These are phyloP conservation scores for Clavaria fumosa DNA, from an alignment of 768 basidiomycete genomes.

Conservation along the genomic window DNA sequence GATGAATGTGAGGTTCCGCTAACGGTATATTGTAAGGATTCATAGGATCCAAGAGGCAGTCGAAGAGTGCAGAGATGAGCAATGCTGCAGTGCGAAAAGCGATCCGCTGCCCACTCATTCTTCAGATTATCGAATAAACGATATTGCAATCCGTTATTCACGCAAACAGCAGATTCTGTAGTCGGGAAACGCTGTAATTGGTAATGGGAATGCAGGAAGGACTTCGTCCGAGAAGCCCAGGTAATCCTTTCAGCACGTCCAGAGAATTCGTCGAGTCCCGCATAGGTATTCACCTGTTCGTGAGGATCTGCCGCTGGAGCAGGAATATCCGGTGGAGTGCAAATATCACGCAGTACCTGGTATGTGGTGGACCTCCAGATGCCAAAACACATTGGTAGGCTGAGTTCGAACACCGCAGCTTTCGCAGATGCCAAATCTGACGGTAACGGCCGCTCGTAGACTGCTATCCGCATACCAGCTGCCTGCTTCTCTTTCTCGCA, in stretches of 20 bases:
- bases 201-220: slow-evolving; percentile 21
- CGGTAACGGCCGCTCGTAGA: slow-evolving; percentile 36
- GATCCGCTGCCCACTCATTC: slow-evolving; percentile 7
- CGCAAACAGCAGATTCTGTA: slow-evolving; percentile 9
- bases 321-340: slow-evolving; percentile 8
- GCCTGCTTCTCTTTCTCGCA: slow-evolving; percentile 15
- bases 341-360: slow-evolving; percentile 23
- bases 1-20: slow-evolving; percentile 22
- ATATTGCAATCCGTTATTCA: slow-evolving; percentile 16
- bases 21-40: slow-evolving; percentile 22
- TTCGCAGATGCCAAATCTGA: slow-evolving; percentile 10
- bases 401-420: slow-evolving; percentile 27
- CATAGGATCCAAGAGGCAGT: slow-evolving; percentile 20
- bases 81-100: slow-evolving; percentile 11
- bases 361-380: slow-evolving; percentile 31
- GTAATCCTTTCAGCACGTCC: slow-evolving; percentile 11
- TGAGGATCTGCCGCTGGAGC: neutral
- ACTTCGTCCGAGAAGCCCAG: slow-evolving; percentile 22
- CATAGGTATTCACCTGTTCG: neutral
- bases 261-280: neutral
- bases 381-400: slow-evolving; percentile 23
- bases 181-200: slow-evolving; percentile 9
- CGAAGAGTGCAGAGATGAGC: slow-evolving; percentile 16
- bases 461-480: slow-evolving; percentile 14
- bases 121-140: slow-evolving; percentile 16